Conservation (phyloP, 306 rosid genomes). For the Malus fusca region DNA sequence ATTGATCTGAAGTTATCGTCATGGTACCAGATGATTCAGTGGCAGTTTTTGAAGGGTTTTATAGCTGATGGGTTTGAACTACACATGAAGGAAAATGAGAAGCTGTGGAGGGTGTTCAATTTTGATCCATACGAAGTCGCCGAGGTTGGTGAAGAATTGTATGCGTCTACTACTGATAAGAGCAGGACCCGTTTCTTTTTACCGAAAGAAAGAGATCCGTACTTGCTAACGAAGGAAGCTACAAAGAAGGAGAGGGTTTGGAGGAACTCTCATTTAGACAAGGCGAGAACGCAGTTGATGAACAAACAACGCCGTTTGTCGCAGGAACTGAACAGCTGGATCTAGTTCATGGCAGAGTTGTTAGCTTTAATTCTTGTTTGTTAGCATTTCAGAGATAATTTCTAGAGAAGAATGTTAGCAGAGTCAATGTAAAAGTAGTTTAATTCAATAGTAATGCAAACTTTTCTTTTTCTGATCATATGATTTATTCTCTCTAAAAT, state of each 20-base stretch:
- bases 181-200: not conserved
- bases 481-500: not conserved
- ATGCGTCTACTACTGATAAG: constrained; percentile 13
- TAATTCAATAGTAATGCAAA: not conserved
- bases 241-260: constrained; percentile 4
- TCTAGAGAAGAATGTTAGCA: not conserved
- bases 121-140: not conserved
- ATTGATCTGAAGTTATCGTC: constrained; percentile 11
- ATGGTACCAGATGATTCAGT: constrained; percentile 21
- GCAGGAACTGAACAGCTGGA: not conserved
- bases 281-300: constrained; percentile 15
- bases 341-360: too few relatives aligned
- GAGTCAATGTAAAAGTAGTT: not conserved
- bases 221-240: not conserved
- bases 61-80: not conserved
- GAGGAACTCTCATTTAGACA: not conserved
- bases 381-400: not conserved
- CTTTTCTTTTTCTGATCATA: not conserved
- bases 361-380: not conserved
- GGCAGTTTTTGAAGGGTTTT: constrained; percentile 2
- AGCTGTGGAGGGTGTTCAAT: constrained; percentile 10
- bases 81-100: constrained; percentile 16
- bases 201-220: constrained; percentile 7
- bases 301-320: constrained; percentile 8
- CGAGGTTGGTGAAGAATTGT: not conserved